These are phyloP conservation scores for Klebsormidium nitens DNA, from an alignment of 139 green algal genomes.

Conservation along the genomic window DNA sequence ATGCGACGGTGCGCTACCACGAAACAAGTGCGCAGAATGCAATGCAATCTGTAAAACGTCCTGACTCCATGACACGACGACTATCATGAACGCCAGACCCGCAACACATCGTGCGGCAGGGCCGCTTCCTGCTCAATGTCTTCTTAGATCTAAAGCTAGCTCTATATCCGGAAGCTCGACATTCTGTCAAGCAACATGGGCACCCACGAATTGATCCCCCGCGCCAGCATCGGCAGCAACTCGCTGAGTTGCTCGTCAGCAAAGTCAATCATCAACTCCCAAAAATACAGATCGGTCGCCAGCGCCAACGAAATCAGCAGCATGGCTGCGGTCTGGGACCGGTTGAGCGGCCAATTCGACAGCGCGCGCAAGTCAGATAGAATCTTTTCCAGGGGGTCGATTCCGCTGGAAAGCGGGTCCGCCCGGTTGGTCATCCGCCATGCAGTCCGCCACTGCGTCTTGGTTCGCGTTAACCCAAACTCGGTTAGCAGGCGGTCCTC, in stretches of 20 bases:
- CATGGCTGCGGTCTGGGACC: constrained; percentile 35
- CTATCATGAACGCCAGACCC: no score
- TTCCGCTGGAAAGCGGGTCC: background rate
- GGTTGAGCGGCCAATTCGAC: constrained; percentile 35
- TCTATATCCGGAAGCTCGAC: background rate
- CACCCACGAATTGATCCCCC: no score
- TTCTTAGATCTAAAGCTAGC: no score
- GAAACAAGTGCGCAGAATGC: no score
- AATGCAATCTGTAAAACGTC: no score
- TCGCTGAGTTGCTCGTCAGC: background rate
- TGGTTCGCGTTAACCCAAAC: constrained; percentile 4
- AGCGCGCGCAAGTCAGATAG: no score
- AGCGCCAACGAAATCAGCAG: constrained; percentile 37
- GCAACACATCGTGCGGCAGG: no score
- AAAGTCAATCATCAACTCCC: constrained; percentile 14
- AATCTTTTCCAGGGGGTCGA: no score
- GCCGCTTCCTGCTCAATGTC: no score
- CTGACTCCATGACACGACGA: no score
- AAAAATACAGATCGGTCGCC: constrained; percentile 33
- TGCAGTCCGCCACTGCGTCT: constrained; percentile 25
- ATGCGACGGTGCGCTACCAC: no score
- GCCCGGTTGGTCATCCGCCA: constrained; percentile 22
- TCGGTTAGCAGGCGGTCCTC: constrained; percentile 13
- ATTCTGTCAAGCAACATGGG: background rate
- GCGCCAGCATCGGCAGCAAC: constrained; percentile 1